These are phyloP conservation scores for Oidiodendron maius DNA, from an alignment of 495 filamentous ascomycete genomes.

Conservation along the genomic window DNA sequence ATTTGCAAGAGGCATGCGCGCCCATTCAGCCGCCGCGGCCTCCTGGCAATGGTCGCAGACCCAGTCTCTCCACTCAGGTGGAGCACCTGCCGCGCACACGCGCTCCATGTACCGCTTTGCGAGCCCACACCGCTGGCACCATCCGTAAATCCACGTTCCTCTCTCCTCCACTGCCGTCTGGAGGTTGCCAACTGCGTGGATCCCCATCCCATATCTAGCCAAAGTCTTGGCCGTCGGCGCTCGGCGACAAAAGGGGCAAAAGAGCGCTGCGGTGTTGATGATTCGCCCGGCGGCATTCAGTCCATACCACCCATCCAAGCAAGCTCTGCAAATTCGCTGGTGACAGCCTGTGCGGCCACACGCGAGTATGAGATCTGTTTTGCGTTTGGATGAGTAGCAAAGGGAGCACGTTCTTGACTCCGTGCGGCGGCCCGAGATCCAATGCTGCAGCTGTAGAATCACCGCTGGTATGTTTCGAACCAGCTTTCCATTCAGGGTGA, in stretches of 20 bases:
- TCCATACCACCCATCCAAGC: slow-evolving; percentile 26
- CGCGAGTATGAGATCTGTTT: slow-evolving; percentile 18
- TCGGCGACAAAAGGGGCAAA: slow-evolving; percentile 38
- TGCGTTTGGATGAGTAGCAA: slow-evolving; percentile 30
- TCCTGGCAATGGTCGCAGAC: slow-evolving; percentile 24
- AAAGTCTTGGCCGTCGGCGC: slow-evolving; percentile 26
- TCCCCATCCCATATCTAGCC: slow-evolving; percentile 19
- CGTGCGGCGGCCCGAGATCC: slow-evolving; percentile 28
- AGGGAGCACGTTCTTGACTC: slow-evolving; percentile 30
- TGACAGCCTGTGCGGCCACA: slow-evolving; percentile 25
- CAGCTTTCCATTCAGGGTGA: slow-evolving; percentile 31
- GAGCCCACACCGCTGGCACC: slow-evolving; percentile 29
- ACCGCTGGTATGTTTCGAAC: slow-evolving; percentile 32
- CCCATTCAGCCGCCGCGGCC: neutral
- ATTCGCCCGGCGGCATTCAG: slow-evolving; percentile 24
- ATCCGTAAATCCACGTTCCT: slow-evolving; percentile 35
- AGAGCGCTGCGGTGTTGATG: slow-evolving; percentile 35
- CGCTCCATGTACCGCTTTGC: slow-evolving; percentile 30
- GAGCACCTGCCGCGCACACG: slow-evolving; percentile 28
- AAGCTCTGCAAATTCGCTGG: slow-evolving; percentile 23
- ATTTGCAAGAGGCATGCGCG: neutral
- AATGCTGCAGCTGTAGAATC: slow-evolving; percentile 24
- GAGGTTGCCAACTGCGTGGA: slow-evolving; percentile 26
- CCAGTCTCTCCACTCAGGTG: slow-evolving; percentile 24
- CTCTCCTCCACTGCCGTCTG: slow-evolving; percentile 24